Evolutionary conservation across 352 stramenopile genomes (phyloP).

Genomic region (Phytopythium aichiense): DNA sequence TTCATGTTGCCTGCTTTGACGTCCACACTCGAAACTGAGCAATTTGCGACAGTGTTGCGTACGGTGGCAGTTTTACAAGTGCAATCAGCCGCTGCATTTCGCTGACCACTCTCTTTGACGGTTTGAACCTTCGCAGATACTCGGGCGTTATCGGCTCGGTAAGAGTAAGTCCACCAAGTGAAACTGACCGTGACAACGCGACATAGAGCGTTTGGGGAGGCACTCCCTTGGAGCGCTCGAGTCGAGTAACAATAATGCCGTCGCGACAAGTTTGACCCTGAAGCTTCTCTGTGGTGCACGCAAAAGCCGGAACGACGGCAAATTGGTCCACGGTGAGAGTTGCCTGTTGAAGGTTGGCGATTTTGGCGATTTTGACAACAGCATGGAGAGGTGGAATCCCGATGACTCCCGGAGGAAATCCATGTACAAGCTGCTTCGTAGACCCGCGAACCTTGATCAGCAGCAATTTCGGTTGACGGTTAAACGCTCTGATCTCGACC

Average conservation of each 20-base stretch:
- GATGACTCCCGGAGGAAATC: conserved; percentile 10
- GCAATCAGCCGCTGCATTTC: background rate
- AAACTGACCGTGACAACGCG: background rate
- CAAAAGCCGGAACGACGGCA: conserved; percentile 14
- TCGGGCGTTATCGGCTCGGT: background rate
- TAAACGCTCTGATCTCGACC: background rate
- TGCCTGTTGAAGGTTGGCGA: conserved; percentile 9
- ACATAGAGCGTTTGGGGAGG: conserved; percentile 1
- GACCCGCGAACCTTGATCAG: conserved; percentile 9
- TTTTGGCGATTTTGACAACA: background rate
- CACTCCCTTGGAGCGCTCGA: background rate
- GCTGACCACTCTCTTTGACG: background rate
- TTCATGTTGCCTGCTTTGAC: background rate
- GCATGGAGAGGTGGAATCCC: conserved; percentile 3
- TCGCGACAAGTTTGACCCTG: conserved; percentile 21
- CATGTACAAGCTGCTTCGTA: background rate
- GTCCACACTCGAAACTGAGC: background rate
- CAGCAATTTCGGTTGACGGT: conserved; percentile 5
- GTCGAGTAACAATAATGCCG: conserved; percentile 14
- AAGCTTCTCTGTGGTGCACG: conserved; percentile 22
- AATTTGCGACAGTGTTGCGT: background rate
- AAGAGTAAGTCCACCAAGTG: background rate
- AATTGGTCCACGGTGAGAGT: conserved; percentile 17
- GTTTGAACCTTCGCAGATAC: background rate
- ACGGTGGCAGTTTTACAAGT: background rate